Percentiles rank a stretch among this genome's conserved stretches.
These are phyloP conservation scores for Funneliformis geosporum DNA, from an alignment of 192 early-diverging fungal species.

Conservation along the genomic window DNA sequence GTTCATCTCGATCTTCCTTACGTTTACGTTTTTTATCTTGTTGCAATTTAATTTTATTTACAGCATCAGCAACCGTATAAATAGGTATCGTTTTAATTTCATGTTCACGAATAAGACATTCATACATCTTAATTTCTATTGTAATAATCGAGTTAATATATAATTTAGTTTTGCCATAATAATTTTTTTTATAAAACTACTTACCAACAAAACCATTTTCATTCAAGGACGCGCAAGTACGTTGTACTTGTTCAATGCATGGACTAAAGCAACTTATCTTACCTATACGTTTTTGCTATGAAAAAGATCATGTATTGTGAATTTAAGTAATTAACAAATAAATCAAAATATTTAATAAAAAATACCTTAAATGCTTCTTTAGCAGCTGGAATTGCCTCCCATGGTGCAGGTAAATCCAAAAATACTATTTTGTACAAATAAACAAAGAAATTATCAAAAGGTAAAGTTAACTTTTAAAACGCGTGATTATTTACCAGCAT, in stretches of 20 bases:
- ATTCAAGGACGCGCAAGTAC: conserved; percentile 73
- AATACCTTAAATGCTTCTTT: conserved; percentile 76
- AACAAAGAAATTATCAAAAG: neutral
- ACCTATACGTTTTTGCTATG: conserved; percentile 66
- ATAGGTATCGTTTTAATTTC: conserved; percentile 66
- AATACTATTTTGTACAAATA: conserved; percentile 63
- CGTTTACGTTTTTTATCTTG: conserved; percentile 50
- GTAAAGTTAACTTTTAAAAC: neutral
- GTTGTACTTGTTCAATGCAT: conserved; percentile 93
- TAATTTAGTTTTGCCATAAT: conserved; percentile 2
- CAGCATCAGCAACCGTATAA: conserved; percentile 67
- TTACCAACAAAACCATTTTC: conserved; percentile 84
- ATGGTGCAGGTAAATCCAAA: conserved; percentile 94
- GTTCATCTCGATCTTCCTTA: conserved; percentile 32
- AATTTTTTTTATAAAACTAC: neutral
- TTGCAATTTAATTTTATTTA: conserved; percentile 42
- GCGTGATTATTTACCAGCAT: conserved; percentile 57
- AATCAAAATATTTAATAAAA: neutral
- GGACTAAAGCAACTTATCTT: conserved; percentile 94
- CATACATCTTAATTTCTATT: conserved; percentile 73
- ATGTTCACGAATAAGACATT: conserved; percentile 83
- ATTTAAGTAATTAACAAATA: neutral
- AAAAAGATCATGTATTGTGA: neutral
- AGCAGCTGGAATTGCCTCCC: conserved; percentile 88
- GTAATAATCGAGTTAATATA: conserved; percentile 7